phyloP scores from a whole-genome alignment of 1,139 yeast species.

The Nadsonia commutata region DNA sequence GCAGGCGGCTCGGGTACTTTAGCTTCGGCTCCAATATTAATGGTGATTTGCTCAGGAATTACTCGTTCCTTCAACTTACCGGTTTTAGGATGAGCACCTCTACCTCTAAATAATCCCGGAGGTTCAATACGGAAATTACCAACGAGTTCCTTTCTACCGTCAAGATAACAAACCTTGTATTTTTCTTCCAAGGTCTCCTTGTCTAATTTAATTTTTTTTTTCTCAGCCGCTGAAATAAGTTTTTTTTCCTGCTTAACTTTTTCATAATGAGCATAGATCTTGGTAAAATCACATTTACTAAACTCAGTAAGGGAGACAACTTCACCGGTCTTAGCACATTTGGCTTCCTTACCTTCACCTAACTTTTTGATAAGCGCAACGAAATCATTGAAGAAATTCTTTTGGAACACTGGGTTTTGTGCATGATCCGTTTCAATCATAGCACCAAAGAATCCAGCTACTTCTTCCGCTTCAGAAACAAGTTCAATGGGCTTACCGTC shows the following conservation, averaged over 20 bases:
- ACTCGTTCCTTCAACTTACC: slow-evolving; percentile 66
- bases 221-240: slow-evolving; percentile 50
- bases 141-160: slow-evolving; percentile 83
- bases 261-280: slow-evolving; percentile 63
- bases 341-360: slow-evolving; percentile 39
- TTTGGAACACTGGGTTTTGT: slow-evolving; percentile 68
- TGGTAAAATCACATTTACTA: slow-evolving; percentile 60
- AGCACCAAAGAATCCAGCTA: slow-evolving; percentile 89
- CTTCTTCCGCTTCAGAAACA: slow-evolving; percentile 82
- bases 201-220: slow-evolving; percentile 55
- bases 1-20: slow-evolving; percentile 69
- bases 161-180: slow-evolving; percentile 62
- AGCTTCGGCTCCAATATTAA: slow-evolving; percentile 64
- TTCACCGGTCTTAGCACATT: slow-evolving; percentile 16
- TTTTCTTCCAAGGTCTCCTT: slow-evolving; percentile 68
- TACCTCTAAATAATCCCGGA: slow-evolving; percentile 88
- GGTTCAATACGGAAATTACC: slow-evolving; percentile 94
- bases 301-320: slow-evolving; percentile 41
- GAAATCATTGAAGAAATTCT: slow-evolving; percentile 78
- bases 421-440: slow-evolving; percentile 83
- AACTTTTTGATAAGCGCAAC: slow-evolving; percentile 47
- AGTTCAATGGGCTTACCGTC: slow-evolving; percentile 60
- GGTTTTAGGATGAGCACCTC: slow-evolving; percentile 95
- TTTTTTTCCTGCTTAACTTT: slow-evolving; percentile 59
- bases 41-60: slow-evolving; percentile 73